A percentile compares a stretch with the other conserved stretches of the same genome.
phyloP scores from a whole-genome alignment of 2,329 filamentous ascomycete species.

The Fonsecaea pedrosoi region DNA sequence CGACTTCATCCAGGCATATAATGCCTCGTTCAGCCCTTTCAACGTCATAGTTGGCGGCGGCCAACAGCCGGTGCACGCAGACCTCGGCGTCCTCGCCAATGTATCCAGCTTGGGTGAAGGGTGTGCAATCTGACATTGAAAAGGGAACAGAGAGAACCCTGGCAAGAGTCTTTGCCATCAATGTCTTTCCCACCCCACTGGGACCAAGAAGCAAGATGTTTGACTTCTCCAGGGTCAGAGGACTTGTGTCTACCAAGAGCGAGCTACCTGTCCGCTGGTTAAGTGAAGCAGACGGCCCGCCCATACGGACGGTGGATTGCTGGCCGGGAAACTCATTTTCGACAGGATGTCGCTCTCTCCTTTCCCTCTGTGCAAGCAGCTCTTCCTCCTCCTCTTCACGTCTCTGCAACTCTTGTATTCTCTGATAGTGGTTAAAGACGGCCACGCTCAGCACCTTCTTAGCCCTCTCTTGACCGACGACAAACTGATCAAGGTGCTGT shows the following conservation, averaged over 20 bases:
- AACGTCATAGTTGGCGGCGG: conserved; percentile 88
- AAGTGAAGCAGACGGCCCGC: conserved; percentile 41
- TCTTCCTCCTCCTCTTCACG: conserved; percentile 81
- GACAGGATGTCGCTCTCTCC: conserved; percentile 75
- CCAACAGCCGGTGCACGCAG: conserved; percentile 86
- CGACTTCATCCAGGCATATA: conserved; percentile 94
- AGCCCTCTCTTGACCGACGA: conserved; percentile 92
- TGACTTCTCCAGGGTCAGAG: conserved; percentile 88
- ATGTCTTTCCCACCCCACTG: conserved; percentile 93
- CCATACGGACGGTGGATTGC: conserved; percentile 57
- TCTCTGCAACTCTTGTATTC: conserved; percentile 75
- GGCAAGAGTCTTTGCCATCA: conserved; percentile 88
- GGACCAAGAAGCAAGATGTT: conserved; percentile 91
- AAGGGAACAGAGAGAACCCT: conserved; percentile 94
- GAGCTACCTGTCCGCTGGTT: conserved; percentile 42
- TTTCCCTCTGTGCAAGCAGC: conserved; percentile 71
- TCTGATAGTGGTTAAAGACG: conserved; percentile 96
- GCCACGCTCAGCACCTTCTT: conserved; percentile 91
- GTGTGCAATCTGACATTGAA: conserved; percentile 93
- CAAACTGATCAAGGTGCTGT: conserved; percentile 90
- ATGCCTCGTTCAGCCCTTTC: conserved; percentile 87
- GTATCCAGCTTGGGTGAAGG: conserved; percentile 94
- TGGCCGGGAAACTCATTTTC: conserved; percentile 75
- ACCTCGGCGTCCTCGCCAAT: conserved; percentile 98
- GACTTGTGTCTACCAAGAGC: conserved; percentile 60